These are phyloP conservation scores for Coprinellus micaceus DNA, from an alignment of 768 basidiomycete species.

Conservation along the genomic window DNA sequence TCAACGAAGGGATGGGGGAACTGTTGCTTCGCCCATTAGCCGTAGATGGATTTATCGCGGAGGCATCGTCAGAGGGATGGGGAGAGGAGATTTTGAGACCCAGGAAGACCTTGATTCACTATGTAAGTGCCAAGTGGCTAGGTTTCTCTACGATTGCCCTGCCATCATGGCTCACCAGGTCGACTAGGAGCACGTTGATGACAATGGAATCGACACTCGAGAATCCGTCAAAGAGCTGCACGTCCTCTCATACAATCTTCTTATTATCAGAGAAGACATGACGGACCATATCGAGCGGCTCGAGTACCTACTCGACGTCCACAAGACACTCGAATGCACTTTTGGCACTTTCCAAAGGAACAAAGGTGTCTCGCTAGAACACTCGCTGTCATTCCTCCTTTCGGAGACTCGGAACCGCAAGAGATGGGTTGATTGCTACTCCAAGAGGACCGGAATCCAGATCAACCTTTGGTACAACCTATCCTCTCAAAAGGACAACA, in stretches of 20 bases:
- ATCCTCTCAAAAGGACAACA: conserved; percentile 6
- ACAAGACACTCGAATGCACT: neutral
- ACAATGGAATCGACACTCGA: neutral
- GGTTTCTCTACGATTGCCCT: too few relatives aligned
- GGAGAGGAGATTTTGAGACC: neutral
- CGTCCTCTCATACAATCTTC: neutral
- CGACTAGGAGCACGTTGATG: conserved; percentile 1
- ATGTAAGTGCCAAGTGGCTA: conserved; percentile 1
- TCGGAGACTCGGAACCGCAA: neutral
- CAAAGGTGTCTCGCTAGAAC: neutral
- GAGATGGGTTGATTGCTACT: neutral
- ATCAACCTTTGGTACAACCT: conserved; percentile 10
- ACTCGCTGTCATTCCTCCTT: conserved; percentile 1
- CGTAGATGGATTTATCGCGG: conserved; percentile 12
- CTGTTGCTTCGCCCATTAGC: conserved; percentile 11
- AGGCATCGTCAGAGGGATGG: conserved; percentile 1
- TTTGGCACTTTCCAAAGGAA: neutral
- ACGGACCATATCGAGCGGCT: neutral
- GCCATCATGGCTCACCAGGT: neutral
- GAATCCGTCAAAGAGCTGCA: conserved; percentile 10
- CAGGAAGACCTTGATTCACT: conserved; percentile 4
- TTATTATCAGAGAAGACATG: neutral
- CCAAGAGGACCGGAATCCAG: conserved; percentile 1
- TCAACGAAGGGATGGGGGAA: neutral
- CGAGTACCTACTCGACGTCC: neutral